A percentile compares a stretch with the other conserved stretches of the same genome.
These are phyloP conservation scores for Tieghemostelium lacteum DNA, from an alignment of 78 protist species.

Conservation along the genomic window DNA sequence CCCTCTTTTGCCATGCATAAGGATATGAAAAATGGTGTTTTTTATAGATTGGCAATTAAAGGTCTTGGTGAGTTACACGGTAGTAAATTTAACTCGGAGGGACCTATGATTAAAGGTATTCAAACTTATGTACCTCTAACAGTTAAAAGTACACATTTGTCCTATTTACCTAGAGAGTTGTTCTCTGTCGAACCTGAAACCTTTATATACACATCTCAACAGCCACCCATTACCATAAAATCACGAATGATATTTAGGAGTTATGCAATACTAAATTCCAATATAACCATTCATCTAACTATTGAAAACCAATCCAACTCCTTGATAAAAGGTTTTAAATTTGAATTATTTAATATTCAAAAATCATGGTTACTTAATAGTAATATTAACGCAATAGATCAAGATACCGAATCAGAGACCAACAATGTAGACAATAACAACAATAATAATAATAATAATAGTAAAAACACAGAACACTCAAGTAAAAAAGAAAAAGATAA, in stretches of 20 bases:
- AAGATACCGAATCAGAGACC: neutral
- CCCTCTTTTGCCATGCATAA: slow-evolving; percentile 24
- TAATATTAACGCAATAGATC: neutral
- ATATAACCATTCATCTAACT: slow-evolving; percentile 17
- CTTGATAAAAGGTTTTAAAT: slow-evolving; percentile 22
- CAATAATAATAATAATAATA: neutral
- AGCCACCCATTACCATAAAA: slow-evolving; percentile 18
- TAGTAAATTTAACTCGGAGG: slow-evolving; percentile 48
- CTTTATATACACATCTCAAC: too few relatives aligned
- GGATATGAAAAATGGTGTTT: slow-evolving; percentile 35
- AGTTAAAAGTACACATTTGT: neutral
- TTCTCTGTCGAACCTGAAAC: neutral
- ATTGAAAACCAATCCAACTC: slow-evolving; percentile 23
- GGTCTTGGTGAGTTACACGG: slow-evolving; percentile 53
- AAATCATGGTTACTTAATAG: neutral
- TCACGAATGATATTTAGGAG: slow-evolving; percentile 30
- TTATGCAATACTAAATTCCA: slow-evolving; percentile 21
- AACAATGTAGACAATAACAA: neutral
- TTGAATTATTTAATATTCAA: slow-evolving; percentile 41
- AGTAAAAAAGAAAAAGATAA: neutral
- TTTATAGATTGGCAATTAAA: slow-evolving; percentile 24
- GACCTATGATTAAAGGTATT: slow-evolving; percentile 55
- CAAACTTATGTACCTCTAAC: slow-evolving; percentile 31
- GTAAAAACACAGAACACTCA: neutral
- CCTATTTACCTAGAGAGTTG: neutral